Evolutionary conservation across 2,329 filamentous ascomycete species (phyloP), one percentile per base, ranked within the genome.

Genomic region (Penicillium freii): DNA sequence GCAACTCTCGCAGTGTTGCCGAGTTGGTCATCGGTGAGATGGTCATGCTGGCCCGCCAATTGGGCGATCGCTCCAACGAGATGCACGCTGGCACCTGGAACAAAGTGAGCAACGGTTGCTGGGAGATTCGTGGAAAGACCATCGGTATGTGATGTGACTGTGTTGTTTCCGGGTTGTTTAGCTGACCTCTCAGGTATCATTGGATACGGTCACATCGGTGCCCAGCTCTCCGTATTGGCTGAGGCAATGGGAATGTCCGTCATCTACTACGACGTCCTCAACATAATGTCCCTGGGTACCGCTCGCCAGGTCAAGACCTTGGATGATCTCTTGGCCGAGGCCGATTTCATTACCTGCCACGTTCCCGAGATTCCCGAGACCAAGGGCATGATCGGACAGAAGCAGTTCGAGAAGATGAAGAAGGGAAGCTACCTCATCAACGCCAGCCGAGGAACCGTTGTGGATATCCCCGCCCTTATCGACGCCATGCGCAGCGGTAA

Each of bases 201-300:
- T 64, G 94, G 94, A 31, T 99, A 99, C 71, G 94, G 94, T 61
- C 94, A 99, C 73, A 97, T 99, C 72, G 94, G 94, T 61, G 92
- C 91, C 51, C 94, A 99, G 77, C 80, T 99, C 62, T 97, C 92
- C 0, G 94, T 99, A 42, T 81, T 99, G 62, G 92, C 94, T 29
- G 94, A 99, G 77, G 87, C 93, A 25, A 96, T 99, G 92, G 94
- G 94, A 49, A 97, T 99, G 93, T 87, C 84, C 17, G 94, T 99
- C 69, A 92, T 97, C 69, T 99, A 97, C 82, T 97, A 95, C 76
- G 94, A 99, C 75, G 87, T 96, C 7, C 78, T 96, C 62, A 96
- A 92, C 66, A 82, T 97, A 66, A 99, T 99, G 94, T 89, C 90
- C 44, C 80, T 99, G 73, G 94, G 94, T 55, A 96, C 90, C 11